A percentile compares a stretch with the other conserved stretches of the same genome.
These are phyloP conservation scores for Tremella yokohamensis DNA, from an alignment of 768 basidiomycete genomes.

Conservation along the genomic window DNA sequence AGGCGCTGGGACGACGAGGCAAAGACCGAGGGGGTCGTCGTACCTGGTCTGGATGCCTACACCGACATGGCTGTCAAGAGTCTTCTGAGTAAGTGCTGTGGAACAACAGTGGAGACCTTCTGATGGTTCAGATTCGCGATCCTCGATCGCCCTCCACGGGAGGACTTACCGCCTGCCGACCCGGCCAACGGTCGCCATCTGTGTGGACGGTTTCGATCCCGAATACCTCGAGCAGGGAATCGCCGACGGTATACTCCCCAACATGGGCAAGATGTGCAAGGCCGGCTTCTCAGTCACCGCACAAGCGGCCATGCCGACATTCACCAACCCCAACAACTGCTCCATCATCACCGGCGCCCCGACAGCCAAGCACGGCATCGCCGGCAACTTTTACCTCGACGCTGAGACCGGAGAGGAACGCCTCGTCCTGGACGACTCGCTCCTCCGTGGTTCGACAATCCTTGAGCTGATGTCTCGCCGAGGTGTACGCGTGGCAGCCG, in stretches of 20 bases:
- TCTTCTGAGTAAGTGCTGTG: no score
- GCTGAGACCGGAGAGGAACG: slow-evolving; percentile 5
- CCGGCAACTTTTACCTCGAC: slow-evolving; percentile 13
- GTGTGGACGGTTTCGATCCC: slow-evolving; percentile 10
- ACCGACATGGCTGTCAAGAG: no score
- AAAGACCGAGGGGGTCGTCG: slow-evolving; percentile 8
- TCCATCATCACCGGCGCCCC: slow-evolving; percentile 11
- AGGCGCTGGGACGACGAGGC: slow-evolving; percentile 18
- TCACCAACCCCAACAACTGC: slow-evolving; percentile 15
- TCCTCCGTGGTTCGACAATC: slow-evolving; percentile 11
- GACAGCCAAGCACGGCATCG: slow-evolving; percentile 7
- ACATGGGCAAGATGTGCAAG: neutral
- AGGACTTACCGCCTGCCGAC: neutral
- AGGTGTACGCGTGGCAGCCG: slow-evolving; percentile 7
- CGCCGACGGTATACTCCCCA: slow-evolving; percentile 7
- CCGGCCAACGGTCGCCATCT: slow-evolving; percentile 6
- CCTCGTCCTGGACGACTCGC: slow-evolving; percentile 9
- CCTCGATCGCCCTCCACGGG: slow-evolving; percentile 4
- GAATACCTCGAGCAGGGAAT: slow-evolving; percentile 11
- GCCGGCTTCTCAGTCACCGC: slow-evolving; percentile 2
- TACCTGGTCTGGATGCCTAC: slow-evolving; percentile 14
- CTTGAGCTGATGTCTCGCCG: slow-evolving; percentile 8
- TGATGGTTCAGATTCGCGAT: neutral
- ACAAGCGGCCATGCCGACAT: slow-evolving; percentile 12
- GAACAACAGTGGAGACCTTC: neutral